Evolutionary conservation across 441 rosid genomes (phyloP).

Genomic region (Aquilaria agallochum): DNA sequence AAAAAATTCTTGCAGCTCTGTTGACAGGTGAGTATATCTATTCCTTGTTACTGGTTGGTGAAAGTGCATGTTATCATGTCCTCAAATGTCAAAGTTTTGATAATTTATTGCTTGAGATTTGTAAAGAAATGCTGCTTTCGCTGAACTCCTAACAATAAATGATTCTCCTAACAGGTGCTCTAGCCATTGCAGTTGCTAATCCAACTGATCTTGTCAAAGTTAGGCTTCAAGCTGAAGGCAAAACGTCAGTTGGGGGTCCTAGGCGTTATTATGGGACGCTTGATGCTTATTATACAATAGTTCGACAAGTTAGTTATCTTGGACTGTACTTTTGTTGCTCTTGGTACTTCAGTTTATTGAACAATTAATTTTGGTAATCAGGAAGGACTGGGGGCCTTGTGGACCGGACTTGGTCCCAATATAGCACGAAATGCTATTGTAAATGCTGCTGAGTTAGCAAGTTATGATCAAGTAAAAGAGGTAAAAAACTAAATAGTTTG

Average conservation of each 20-base stretch:
- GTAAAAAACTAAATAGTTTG: slow-evolving; percentile 24
- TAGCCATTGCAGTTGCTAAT: slow-evolving; percentile 68
- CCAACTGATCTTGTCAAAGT: slow-evolving; percentile 83
- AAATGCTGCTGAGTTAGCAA: slow-evolving; percentile 82
- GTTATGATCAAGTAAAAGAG: slow-evolving; percentile 74
- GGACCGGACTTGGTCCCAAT: slow-evolving; percentile 86
- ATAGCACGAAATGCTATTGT: slow-evolving; percentile 69
- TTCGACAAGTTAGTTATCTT: slow-evolving; percentile 46
- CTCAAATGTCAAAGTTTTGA: neutral
- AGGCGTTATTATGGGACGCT: slow-evolving; percentile 71
- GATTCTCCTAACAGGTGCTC: slow-evolving; percentile 42
- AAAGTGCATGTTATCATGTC: neutral
- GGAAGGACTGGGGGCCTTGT: slow-evolving; percentile 68
- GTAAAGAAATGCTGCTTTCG: slow-evolving; percentile 1
- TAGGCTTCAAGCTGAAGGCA: slow-evolving; percentile 73
- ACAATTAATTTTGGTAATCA: slow-evolving; percentile 17
- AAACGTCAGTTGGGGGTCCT: slow-evolving; percentile 57
- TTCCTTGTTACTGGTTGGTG: slow-evolving; percentile 5
- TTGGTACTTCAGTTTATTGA: slow-evolving; percentile 1
- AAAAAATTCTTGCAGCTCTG: slow-evolving; percentile 65
- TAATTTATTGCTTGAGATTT: slow-evolving; percentile 3
- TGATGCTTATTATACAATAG: slow-evolving; percentile 60
- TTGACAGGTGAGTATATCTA: slow-evolving; percentile 47
- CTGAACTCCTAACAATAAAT: slow-evolving; percentile 4
- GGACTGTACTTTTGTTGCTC: neutral